These are phyloP conservation scores for Avicennia marina DNA, from an alignment of 257 asterid genomes.

Conservation along the genomic window DNA sequence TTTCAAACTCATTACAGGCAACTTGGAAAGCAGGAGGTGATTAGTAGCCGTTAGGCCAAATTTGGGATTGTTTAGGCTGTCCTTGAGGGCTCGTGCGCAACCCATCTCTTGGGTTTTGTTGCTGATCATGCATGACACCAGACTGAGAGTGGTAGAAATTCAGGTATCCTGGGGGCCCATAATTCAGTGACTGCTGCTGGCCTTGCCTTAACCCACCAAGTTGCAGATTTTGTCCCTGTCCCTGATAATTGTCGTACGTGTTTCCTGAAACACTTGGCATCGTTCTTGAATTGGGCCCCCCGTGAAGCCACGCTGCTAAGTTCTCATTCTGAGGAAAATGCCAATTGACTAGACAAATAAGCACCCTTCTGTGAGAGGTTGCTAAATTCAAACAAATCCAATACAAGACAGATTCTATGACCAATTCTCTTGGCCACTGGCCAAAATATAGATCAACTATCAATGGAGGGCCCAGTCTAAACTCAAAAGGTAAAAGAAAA, in stretches of 20 bases:
- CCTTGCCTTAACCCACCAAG: constrained; percentile 76
- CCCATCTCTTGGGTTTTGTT: constrained; percentile 64
- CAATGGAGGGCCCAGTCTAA: too few relatives aligned
- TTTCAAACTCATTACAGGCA: constrained; percentile 41
- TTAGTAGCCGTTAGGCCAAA: constrained; percentile 84
- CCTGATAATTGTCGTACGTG: constrained; percentile 68
- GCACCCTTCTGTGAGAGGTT: too few relatives aligned
- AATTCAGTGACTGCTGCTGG: constrained; percentile 75
- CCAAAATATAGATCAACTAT: too few relatives aligned
- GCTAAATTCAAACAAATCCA: constrained; percentile 4
- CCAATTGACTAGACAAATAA: background rate
- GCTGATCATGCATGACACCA: constrained; percentile 57
- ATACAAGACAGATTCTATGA: background rate
- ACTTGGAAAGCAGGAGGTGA: constrained; percentile 24
- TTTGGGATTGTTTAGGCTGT: constrained; percentile 75
- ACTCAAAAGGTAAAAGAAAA: too few relatives aligned
- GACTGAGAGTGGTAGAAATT: constrained; percentile 72
- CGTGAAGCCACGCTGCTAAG: constrained; percentile 81
- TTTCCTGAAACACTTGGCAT: constrained; percentile 61
- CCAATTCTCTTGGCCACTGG: too few relatives aligned
- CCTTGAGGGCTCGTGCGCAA: constrained; percentile 53
- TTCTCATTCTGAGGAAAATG: constrained; percentile 60
- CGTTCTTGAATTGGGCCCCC: constrained; percentile 70
- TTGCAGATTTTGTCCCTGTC: constrained; percentile 76
- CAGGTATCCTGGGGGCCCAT: constrained; percentile 64